Evolutionary conservation across 2,329 filamentous ascomycete genomes (phyloP).

Genomic region (Stachybotrys echinatus): DNA sequence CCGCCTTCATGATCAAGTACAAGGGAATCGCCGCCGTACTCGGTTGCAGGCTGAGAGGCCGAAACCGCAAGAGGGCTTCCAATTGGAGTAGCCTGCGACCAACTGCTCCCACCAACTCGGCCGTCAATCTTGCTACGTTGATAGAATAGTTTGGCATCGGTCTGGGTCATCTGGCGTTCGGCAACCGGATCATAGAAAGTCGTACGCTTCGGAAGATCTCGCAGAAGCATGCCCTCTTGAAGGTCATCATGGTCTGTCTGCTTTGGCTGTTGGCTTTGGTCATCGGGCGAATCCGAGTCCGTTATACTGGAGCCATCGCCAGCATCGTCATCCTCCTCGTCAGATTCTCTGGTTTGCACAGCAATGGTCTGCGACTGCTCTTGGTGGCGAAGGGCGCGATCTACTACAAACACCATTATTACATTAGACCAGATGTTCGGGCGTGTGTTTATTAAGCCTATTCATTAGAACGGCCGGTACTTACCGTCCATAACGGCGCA

Average conservation of each 20-base stretch:
- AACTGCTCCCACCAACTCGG: conserved; percentile 29
- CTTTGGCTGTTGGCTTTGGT: conserved; percentile 11
- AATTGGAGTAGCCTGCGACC: conserved; percentile 37
- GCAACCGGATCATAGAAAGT: conserved; percentile 91
- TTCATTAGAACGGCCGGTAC: no score
- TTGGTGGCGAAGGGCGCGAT: not conserved
- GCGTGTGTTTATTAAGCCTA: no score
- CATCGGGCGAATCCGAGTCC: conserved; percentile 13
- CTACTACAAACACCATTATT: not conserved
- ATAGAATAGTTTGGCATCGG: conserved; percentile 94
- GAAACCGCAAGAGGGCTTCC: conserved; percentile 40
- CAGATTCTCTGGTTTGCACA: conserved; percentile 21
- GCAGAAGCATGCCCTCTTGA: conserved; percentile 53
- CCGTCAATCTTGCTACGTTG: conserved; percentile 72
- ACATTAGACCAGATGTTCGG: no score
- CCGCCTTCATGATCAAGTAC: conserved; percentile 22
- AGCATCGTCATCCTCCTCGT: conserved; percentile 22
- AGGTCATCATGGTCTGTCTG: conserved; percentile 24
- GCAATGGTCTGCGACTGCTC: conserved; percentile 6
- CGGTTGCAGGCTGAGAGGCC: conserved; percentile 26
- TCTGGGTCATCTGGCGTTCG: conserved; percentile 90
- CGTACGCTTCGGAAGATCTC: conserved; percentile 63
- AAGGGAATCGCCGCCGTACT: conserved; percentile 30
- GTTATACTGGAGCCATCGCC: conserved; percentile 15
- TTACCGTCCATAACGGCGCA: not conserved